phyloP scores from a whole-genome alignment of 1,284 basidiomycete genomes.

The Agaricales sp. region DNA sequence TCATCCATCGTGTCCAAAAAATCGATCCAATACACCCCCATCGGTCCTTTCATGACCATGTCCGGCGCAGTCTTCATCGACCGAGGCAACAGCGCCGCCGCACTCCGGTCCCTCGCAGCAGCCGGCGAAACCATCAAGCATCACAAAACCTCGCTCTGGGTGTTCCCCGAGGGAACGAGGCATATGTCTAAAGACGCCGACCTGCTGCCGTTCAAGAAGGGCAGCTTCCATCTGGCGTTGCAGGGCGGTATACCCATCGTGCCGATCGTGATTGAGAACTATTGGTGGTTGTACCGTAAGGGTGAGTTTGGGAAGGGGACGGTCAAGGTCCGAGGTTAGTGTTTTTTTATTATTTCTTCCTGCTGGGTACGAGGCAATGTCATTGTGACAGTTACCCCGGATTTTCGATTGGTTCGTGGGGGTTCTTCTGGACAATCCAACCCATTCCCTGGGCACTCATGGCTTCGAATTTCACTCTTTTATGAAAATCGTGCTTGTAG shows the following conservation, averaged over 20 bases:
- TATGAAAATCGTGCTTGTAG: no score
- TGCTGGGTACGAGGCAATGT: neutral
- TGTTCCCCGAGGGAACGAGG: conserved; percentile 92
- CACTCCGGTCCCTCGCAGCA: conserved; percentile 66
- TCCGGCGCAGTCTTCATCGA: conserved; percentile 94
- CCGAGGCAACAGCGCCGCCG: conserved; percentile 71
- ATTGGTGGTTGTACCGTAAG: conserved; percentile 76
- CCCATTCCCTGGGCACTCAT: no score
- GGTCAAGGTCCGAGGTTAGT: conserved; percentile 75
- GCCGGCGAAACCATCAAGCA: conserved; percentile 81
- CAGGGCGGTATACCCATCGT: conserved; percentile 84
- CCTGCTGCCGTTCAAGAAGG: conserved; percentile 92
- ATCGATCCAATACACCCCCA: conserved; percentile 79
- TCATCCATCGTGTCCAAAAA: conserved; percentile 93
- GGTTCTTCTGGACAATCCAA: no score
- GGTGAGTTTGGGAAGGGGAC: conserved; percentile 72
- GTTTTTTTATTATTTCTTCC: conserved; percentile 3
- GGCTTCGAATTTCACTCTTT: no score
- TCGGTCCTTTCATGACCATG: conserved; percentile 89
- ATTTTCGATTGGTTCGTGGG: no score
- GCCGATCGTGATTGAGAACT: conserved; percentile 92
- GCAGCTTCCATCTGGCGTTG: conserved; percentile 93
- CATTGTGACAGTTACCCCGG: neutral
- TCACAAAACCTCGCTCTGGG: conserved; percentile 71
- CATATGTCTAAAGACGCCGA: conserved; percentile 55